Conservation (phyloP, 2,329 filamentous ascomycete species). For the Fusarium sarcochroum region DNA sequence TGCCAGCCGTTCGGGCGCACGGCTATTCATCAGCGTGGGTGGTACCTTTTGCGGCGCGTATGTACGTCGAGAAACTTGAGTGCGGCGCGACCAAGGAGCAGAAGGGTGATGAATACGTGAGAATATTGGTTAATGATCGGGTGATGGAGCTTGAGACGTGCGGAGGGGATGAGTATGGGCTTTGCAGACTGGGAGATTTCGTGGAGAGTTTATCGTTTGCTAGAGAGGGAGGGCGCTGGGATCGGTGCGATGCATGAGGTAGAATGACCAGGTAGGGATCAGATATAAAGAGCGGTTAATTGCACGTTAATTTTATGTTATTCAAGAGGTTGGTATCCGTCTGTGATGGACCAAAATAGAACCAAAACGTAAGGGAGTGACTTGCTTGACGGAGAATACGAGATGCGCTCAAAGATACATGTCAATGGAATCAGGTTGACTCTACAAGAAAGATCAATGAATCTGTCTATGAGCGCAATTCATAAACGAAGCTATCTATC, state of each 20-base stretch:
- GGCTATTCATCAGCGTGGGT: constrained; percentile 84
- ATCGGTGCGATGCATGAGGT: constrained; percentile 44
- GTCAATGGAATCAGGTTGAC: neutral
- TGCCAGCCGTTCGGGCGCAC: constrained; percentile 66
- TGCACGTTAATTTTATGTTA: constrained; percentile 20
- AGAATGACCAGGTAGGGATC: constrained; percentile 13
- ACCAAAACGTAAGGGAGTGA: constrained; percentile 16
- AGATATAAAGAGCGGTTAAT: constrained; percentile 27
- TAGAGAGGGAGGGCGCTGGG: constrained; percentile 79
- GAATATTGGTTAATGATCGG: constrained; percentile 86
- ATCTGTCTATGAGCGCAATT: neutral
- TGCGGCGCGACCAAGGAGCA: constrained; percentile 74
- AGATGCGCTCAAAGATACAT: neutral
- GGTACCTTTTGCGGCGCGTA: constrained; percentile 84
- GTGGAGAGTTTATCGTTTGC: constrained; percentile 83
- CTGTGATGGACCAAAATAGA: constrained; percentile 33
- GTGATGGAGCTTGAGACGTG: constrained; percentile 82
- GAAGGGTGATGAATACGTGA: constrained; percentile 80
- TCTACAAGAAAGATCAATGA: neutral
- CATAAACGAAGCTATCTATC: neutral
- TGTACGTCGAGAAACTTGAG: constrained; percentile 90
- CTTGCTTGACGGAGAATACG: constrained; percentile 31
- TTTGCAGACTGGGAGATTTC: constrained; percentile 79
- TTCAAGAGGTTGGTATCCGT: constrained; percentile 9
- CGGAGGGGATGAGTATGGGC: constrained; percentile 76